phyloP scores from a whole-genome alignment of 2,329 filamentous ascomycete species.

The Nigrospora oryzae region DNA sequence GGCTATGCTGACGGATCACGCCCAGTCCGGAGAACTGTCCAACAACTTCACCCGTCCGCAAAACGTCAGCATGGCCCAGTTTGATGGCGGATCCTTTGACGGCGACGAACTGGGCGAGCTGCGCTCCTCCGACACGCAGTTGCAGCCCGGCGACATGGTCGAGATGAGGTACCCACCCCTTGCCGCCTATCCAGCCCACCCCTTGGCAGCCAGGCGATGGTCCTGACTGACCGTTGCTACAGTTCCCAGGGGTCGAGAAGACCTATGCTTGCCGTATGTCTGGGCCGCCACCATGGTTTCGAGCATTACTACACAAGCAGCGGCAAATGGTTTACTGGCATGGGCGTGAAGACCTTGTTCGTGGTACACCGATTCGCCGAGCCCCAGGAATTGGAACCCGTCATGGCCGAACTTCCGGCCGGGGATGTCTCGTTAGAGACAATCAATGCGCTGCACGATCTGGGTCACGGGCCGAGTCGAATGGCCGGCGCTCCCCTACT shows the following conservation, averaged over 20 bases:
- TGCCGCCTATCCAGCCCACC: not conserved
- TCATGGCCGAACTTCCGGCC: constrained; percentile 28
- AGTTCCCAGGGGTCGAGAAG: constrained; percentile 30
- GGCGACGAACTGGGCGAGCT: constrained; percentile 27
- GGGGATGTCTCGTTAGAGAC: constrained; percentile 15
- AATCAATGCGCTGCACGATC: constrained; percentile 28
- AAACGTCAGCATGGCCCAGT: constrained; percentile 16
- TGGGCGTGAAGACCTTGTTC: constrained; percentile 37
- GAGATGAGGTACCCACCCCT: constrained; percentile 30
- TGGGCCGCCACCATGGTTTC: constrained; percentile 40
- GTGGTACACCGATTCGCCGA: constrained; percentile 37
- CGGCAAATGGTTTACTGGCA: constrained; percentile 40
- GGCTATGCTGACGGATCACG: constrained; percentile 17
- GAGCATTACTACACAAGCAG: constrained; percentile 46
- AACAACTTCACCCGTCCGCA: constrained; percentile 28
- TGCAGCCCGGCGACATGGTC: constrained; percentile 39
- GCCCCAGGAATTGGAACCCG: constrained; percentile 29
- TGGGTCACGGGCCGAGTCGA: constrained; percentile 31
- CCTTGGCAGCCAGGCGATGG: too few species aligned
- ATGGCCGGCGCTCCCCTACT: constrained; percentile 33
- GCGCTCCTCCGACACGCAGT: constrained; percentile 19
- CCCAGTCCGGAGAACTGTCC: constrained; percentile 14
- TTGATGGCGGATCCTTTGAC: constrained; percentile 22
- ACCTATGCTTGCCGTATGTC: constrained; percentile 41
- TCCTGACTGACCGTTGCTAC: constrained; percentile 5